phyloP scores from a whole-genome alignment of 164 flowering plant genomes.

The Vitis vinifera region DNA sequence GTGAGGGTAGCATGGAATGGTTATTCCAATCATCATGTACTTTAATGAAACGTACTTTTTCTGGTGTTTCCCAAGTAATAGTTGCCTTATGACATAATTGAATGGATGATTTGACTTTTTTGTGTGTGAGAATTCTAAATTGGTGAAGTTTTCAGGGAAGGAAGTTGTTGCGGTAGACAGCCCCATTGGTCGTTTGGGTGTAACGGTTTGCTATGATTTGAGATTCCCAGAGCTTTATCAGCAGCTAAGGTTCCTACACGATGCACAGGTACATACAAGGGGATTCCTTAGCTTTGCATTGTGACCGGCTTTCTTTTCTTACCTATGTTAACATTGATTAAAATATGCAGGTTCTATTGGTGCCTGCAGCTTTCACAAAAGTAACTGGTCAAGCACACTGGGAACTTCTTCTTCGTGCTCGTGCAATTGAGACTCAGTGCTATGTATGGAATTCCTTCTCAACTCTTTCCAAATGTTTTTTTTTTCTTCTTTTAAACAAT shows the following conservation, averaged over 20 bases:
- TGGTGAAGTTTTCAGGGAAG: slow-evolving; percentile 46
- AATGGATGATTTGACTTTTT: not conserved
- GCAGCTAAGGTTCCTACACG: slow-evolving; percentile 72
- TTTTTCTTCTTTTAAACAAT: no score
- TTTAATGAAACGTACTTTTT: not conserved
- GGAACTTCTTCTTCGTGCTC: slow-evolving; percentile 95
- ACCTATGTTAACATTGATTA: not conserved
- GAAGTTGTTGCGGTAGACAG: slow-evolving; percentile 69
- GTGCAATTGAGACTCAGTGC: slow-evolving; percentile 96
- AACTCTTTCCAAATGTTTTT: not conserved
- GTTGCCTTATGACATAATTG: not conserved
- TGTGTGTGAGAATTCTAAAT: not conserved
- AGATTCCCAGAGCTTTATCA: slow-evolving; percentile 93
- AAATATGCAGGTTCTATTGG: slow-evolving; percentile 63
- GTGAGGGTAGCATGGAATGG: no score
- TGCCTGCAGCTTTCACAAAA: slow-evolving; percentile 87
- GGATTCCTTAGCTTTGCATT: not conserved
- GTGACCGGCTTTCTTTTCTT: not conserved
- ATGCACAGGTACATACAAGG: slow-evolving; percentile 57
- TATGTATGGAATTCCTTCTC: slow-evolving; percentile 51
- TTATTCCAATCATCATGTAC: not conserved
- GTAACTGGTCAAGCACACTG: slow-evolving; percentile 93
- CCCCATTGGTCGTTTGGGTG: slow-evolving; percentile 83
- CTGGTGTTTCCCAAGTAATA: not conserved
- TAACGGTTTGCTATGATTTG: slow-evolving; percentile 93